Conservation (phyloP, 345 rosid species). For the Corymbia maculata region DNA sequence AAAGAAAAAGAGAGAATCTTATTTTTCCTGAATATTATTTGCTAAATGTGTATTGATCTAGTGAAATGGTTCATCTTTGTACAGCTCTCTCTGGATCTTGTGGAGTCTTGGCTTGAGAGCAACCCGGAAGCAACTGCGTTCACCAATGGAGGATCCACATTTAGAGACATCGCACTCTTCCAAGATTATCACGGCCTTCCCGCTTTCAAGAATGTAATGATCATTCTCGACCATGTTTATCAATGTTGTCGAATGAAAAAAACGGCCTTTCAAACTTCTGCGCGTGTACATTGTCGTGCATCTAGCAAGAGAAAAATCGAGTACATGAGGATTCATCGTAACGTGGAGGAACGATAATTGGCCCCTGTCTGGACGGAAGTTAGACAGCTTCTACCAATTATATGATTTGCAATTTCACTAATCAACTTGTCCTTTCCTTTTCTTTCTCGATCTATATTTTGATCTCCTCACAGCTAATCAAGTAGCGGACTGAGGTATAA, state of each 20-base stretch:
- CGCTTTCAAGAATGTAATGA: constrained; percentile 53
- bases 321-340: background rate
- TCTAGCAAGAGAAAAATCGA: background rate
- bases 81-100: constrained; percentile 67
- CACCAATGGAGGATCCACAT: constrained; percentile 44
- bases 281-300: background rate
- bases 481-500: background rate
- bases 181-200: constrained; percentile 91
- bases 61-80: background rate
- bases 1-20: background rate
- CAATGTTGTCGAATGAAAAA: background rate
- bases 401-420: background rate
- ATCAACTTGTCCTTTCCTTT: background rate
- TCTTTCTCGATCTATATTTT: background rate
- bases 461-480: background rate
- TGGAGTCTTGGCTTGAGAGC: constrained; percentile 62
- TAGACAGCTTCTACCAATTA: background rate
- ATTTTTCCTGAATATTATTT: background rate
- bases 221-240: background rate
- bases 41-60: background rate
- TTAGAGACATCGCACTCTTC: constrained; percentile 68
- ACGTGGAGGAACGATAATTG: background rate
- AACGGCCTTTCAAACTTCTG: background rate
- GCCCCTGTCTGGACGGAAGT: background rate
- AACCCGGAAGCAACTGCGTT: constrained; percentile 45